These are phyloP conservation scores for Pulveroboletus ridleyi DNA, from an alignment of 1,284 basidiomycete species.

Conservation along the genomic window DNA sequence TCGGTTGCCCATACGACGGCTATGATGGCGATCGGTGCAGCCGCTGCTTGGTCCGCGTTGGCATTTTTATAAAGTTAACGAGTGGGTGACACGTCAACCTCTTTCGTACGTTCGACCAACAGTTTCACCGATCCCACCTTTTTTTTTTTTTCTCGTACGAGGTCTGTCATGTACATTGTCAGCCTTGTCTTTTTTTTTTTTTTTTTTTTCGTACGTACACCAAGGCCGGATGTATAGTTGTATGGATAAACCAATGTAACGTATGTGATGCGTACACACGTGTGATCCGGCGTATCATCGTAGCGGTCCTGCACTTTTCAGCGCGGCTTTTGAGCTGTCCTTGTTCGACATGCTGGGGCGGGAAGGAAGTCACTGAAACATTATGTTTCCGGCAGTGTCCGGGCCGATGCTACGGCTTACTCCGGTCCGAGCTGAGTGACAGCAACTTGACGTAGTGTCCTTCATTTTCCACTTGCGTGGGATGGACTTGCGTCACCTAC, in stretches of 20 bases:
- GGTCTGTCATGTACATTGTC: slow-evolving; percentile 7
- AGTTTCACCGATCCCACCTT: not conserved
- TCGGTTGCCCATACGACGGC: slow-evolving; percentile 59
- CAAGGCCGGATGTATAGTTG: slow-evolving; percentile 14
- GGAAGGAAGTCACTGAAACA: no score
- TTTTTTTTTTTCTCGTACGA: not conserved
- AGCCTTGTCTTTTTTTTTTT: not conserved
- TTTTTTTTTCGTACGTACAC: slow-evolving; percentile 5
- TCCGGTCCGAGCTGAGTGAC: no score
- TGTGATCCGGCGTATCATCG: no score
- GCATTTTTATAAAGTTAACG: slow-evolving; percentile 55
- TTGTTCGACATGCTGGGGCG: no score
- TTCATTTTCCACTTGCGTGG: no score
- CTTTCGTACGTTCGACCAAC: not conserved
- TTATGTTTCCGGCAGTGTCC: no score
- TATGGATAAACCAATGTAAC: slow-evolving; percentile 17
- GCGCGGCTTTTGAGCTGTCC: no score
- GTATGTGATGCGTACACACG: not conserved
- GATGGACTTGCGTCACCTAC: no score
- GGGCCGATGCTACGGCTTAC: no score
- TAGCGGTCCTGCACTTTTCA: no score
- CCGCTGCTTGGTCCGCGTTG: slow-evolving; percentile 71
- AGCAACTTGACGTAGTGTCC: no score
- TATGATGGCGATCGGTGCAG: slow-evolving; percentile 65
- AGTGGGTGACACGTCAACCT: not conserved